Evolutionary conservation across 2,329 filamentous ascomycete species (phyloP), one percentile per base, ranked within the genome.

Genomic region (Corinectria fuckeliana): DNA sequence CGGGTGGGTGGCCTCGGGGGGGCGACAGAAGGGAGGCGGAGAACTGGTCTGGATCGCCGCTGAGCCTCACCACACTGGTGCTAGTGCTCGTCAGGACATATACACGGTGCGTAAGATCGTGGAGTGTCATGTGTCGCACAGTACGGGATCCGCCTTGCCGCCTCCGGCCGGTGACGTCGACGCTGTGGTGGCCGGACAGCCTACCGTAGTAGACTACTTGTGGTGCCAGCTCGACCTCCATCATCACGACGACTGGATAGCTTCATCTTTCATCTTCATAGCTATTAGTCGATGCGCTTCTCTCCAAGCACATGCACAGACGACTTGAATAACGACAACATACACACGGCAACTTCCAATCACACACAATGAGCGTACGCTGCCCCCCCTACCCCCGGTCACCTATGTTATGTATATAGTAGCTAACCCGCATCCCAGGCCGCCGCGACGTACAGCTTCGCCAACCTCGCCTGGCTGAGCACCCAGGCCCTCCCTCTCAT

Each of bases 381-480:
- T 13, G 21, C 6, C 36, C 6, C 4, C 9, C 14, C 13, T 4
- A 3, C 5, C 13, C 3, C 14, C 13, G 6, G 10, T 38, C 56
- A 25, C n/a, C 36, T 16, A 51, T 50, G 63, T 6, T 6, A 44
- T 30, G 16, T 39, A 16, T 21, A 8, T 3, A 32, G 38, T 44
- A 13, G 25, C 41, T 18, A 54, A 20, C 58, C 38, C 14, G 34
- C 34, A 41, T 36, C 36, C 10, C 20, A 85, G 82, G 77, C 81
- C 56, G 75, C 83, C 64, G 79, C 81, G 54, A 69, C 77, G 13
- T 86, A 83, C 71, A 81, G 77, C 67, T 79, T 82, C 72, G 78
- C 79, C 47, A 83, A 82, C 55, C 75, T 83, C 44, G 80, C 75
- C 67, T 86, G 83, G 83, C 76, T 85, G 53, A 63, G 74, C 34